These are phyloP conservation scores for Saccharomycopsis hybrid DNA, from an alignment of 1,139 yeast species.

Conservation along the genomic window DNA sequence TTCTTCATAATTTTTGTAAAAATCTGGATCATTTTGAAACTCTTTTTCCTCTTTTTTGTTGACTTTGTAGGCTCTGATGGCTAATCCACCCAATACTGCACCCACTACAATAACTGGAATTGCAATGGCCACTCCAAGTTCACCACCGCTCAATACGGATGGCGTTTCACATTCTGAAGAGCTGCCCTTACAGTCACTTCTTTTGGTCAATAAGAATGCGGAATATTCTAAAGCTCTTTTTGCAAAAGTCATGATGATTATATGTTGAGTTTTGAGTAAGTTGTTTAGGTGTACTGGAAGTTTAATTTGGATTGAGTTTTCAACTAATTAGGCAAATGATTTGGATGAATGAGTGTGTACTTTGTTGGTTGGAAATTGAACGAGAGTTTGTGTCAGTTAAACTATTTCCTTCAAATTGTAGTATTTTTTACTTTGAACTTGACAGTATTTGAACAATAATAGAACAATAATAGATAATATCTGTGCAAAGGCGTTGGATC, in stretches of 20 bases:
- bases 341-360: too few relatives aligned
- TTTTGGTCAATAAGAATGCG: constrained; percentile 1
- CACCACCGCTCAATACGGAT: constrained; percentile 31
- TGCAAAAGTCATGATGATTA: neutral
- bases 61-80: constrained; percentile 51
- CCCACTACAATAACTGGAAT: constrained; percentile 49
- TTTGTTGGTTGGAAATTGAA: too few relatives aligned
- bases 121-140: constrained; percentile 52
- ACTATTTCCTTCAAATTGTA: too few relatives aligned
- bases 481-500: too few relatives aligned
- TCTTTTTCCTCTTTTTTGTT: constrained; percentile 45
- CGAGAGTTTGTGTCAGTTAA: too few relatives aligned
- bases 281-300: neutral
- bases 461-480: too few relatives aligned
- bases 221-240: neutral
- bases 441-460: too few relatives aligned
- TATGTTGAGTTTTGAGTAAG: neutral
- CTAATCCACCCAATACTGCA: constrained; percentile 42
- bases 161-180: constrained; percentile 19
- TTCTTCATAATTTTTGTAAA: constrained; percentile 27
- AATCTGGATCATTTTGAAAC: constrained; percentile 66
- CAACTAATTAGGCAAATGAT: neutral
- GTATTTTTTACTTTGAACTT: too few relatives aligned
- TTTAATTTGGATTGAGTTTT: neutral
- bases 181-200: constrained; percentile 4